A percentile compares a stretch with the other conserved stretches of the same genome.
phyloP scores from a whole-genome alignment of 768 basidiomycete genomes.

The Terana coerulea region DNA sequence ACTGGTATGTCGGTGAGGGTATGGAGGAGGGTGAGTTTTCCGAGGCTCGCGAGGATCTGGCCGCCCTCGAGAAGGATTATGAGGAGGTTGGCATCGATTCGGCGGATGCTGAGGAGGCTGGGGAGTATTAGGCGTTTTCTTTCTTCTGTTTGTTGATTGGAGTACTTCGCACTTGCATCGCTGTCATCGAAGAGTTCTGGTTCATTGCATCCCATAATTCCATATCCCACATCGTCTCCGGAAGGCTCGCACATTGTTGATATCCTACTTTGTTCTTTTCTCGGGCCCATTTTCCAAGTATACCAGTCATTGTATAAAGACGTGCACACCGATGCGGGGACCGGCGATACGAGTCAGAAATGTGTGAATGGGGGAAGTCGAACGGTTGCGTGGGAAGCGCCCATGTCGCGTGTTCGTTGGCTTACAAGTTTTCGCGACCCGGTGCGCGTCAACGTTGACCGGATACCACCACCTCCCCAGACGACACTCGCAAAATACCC shows the following conservation, averaged over 20 bases:
- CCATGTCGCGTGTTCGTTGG: no score
- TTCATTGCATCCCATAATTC: conserved; percentile 21
- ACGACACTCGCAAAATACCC: background rate
- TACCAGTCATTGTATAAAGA: conserved; percentile 30
- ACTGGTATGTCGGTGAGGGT: conserved; percentile 73
- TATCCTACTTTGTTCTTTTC: conserved; percentile 26
- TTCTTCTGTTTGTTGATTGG: conserved; percentile 12
- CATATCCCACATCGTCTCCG: conserved; percentile 26
- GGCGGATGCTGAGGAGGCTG: conserved; percentile 47
- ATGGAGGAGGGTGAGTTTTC: conserved; percentile 97
- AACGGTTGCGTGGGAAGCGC: no score
- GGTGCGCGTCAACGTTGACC: no score
- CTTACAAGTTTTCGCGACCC: no score
- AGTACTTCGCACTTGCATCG: conserved; percentile 13
- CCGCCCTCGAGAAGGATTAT: conserved; percentile 98
- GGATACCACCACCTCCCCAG: background rate
- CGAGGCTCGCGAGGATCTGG: conserved; percentile 97
- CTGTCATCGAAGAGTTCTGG: conserved; percentile 19
- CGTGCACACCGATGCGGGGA: no score
- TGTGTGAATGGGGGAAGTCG: no score
- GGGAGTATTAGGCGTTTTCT: conserved; percentile 38
- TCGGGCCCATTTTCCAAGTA: conserved; percentile 20
- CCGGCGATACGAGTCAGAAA: no score
- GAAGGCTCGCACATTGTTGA: conserved; percentile 33
- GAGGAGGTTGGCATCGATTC: conserved; percentile 72